phyloP scores from a whole-genome alignment of 108 stramenopile genomes.

The Cyclotella choctawhatcheeana region DNA sequence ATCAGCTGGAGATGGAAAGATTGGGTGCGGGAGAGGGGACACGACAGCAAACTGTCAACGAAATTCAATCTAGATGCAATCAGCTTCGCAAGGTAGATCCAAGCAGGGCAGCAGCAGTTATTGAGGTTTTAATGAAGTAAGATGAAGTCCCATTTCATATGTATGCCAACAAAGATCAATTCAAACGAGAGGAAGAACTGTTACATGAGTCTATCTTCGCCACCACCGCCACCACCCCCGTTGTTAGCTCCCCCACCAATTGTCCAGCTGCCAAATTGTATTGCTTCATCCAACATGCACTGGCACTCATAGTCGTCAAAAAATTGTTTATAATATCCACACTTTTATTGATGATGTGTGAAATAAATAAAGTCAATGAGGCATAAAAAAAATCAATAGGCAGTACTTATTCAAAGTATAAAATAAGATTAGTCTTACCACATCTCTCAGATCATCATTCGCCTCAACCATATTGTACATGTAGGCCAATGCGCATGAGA shows the following conservation, averaged over 20 bases:
- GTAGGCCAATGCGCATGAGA: slow-evolving; percentile 43
- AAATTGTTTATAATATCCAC: slow-evolving; percentile 79
- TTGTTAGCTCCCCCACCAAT: slow-evolving; percentile 6
- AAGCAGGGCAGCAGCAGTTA: slow-evolving; percentile 19
- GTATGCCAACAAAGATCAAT: too few species aligned
- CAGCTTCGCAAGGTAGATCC: slow-evolving; percentile 34
- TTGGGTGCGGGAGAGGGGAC: slow-evolving; percentile 39
- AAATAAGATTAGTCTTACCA: too few species aligned
- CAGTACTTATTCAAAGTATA: too few species aligned
- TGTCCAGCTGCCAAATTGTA: slow-evolving; percentile 17
- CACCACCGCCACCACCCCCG: slow-evolving; percentile 6
- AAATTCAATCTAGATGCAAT: slow-evolving; percentile 33
- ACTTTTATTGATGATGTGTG: too few species aligned
- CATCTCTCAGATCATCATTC: slow-evolving; percentile 73
- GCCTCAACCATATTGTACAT: slow-evolving; percentile 75
- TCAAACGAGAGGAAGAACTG: too few species aligned
- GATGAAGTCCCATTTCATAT: neutral
- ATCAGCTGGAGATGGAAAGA: slow-evolving; percentile 46
- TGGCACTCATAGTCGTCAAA: slow-evolving; percentile 86
- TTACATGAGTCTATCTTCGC: slow-evolving; percentile 12
- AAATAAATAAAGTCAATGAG: too few species aligned
- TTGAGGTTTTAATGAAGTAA: slow-evolving; percentile 22
- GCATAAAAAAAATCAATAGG: too few species aligned
- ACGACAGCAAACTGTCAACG: slow-evolving; percentile 21
- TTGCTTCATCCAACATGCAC: slow-evolving; percentile 52